Conservation (phyloP, 129 eudicot genomes). For the Flaveria linearis region DNA sequence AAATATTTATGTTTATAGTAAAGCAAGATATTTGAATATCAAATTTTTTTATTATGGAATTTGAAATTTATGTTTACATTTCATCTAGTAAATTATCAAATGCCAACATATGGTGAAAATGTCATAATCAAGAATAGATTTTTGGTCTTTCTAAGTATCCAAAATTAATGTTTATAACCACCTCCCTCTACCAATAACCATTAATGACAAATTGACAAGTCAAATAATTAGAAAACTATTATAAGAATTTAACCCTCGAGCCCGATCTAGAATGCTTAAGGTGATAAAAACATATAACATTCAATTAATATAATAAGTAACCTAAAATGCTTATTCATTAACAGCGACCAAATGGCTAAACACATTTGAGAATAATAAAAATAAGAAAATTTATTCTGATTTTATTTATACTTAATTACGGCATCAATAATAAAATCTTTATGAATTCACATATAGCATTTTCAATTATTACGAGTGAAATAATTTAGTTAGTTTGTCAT, state of each 20-base stretch:
- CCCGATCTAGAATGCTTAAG: too few relatives aligned
- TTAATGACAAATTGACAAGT: not conserved
- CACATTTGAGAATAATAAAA: too few relatives aligned
- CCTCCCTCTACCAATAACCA: not conserved
- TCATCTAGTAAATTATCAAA: not conserved
- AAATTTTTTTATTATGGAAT: too few relatives aligned
- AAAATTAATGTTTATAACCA: constrained; percentile 3
- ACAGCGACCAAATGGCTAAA: not conserved
- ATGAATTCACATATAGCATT: not conserved
- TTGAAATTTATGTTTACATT: not conserved
- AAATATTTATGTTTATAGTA: too few relatives aligned
- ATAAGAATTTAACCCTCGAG: not conserved
- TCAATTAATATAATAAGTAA: not conserved
- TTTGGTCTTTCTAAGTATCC: not conserved
- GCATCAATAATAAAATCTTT: not conserved
- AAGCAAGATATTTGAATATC: too few relatives aligned
- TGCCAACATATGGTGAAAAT: not conserved
- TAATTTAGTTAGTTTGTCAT: not conserved
- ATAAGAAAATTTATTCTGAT: not conserved
- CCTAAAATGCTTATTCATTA: not conserved
- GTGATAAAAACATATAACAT: too few relatives aligned
- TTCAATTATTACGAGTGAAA: not conserved
- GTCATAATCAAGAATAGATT: not conserved
- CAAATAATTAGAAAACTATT: not conserved
- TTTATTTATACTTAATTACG: too few relatives aligned